Base-by-base conservation (phyloP, 1,139 yeast genomes). In the Petasospora rhodanensis region DNA sequence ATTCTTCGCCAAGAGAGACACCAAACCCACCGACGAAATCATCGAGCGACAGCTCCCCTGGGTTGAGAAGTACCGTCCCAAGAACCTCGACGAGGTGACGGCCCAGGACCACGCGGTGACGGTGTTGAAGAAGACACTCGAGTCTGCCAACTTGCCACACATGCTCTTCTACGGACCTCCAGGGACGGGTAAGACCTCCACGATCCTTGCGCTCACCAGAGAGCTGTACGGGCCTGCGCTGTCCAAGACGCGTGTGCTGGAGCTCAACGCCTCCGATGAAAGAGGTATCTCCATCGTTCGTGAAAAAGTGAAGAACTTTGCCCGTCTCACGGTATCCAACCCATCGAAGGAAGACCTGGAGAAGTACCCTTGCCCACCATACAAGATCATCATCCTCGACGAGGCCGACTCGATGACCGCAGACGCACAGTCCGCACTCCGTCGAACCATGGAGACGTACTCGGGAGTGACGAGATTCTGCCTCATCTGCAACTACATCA, bases 391-490 rank as follows among this genome's bases (percentile, higher is more conserved):
- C 35, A 82, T 86, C 29, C 60, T 89, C 35, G 97, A 91, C 62
- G 98, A 91, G 59, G 98, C 98, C 1, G 98, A 91, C 57, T 84
- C 95, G 14, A 91, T 91, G 98, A 91, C 98, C n/a, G 76, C 84
- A 29, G 98, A 91, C 58, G 98, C 98, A 0, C 98, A 91, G 56
- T 74, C 91, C 29, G 98, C 98, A 0, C 65, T 91, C 41, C 76
- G 98, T 61, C 73, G 98, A 58, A 91, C 96, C 2, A 91, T 91
- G 96, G 99, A 91, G 56, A 85, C 82, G 6, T 91, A 87, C 59
- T 83, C 96, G 3, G 74, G 74, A 28, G 89, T 89, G 31, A 91
- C 98, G 1, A 68, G 99, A 47, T 91, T 91, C 60, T 89, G 97
- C 58, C 64, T 91, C 45, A 82, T 91, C 37, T 93, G 98, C 67